Conservation (phyloP, 176 grass and related monocot species). For the Triticum turgidum region DNA sequence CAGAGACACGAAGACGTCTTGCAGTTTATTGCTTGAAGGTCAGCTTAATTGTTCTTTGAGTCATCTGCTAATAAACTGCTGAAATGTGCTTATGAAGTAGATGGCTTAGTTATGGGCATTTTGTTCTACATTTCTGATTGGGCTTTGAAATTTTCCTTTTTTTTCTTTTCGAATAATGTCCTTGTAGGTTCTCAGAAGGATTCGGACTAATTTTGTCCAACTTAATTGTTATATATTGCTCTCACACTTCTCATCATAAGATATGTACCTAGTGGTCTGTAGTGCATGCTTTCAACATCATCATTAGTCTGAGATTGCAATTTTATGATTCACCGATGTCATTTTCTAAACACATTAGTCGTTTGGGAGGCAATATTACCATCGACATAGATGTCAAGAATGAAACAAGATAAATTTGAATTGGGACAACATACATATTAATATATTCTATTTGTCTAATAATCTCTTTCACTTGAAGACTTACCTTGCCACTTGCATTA, state of each 20-base stretch:
- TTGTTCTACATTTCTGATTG: conserved; percentile 9
- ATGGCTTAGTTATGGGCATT: not conserved
- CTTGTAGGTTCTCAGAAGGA: conserved; percentile 1
- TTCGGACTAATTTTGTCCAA: conserved; percentile 11
- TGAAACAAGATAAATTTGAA: not conserved
- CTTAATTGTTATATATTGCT: not conserved
- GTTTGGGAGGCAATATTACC: conserved; percentile 8
- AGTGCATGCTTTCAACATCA: not conserved
- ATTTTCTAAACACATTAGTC: not conserved
- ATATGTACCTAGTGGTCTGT: conserved; percentile 8
- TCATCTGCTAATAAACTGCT: conserved; percentile 10
- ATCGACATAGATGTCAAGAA: not conserved
- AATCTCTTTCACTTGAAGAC: not conserved
- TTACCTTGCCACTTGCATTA: not conserved
- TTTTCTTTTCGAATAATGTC: not conserved
- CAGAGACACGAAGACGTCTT: conserved; percentile 87
- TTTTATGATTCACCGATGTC: not conserved
- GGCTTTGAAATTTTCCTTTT: not conserved
- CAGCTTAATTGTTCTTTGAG: not conserved
- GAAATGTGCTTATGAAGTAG: not conserved
- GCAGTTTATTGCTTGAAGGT: conserved; percentile 99
- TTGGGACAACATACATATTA: not conserved
- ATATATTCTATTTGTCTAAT: not conserved
- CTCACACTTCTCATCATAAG: conserved; percentile 2
- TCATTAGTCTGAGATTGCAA: conserved; percentile 1